Base-by-base conservation (phyloP, 345 rosid genomes). In the Populus tremula region DNA sequence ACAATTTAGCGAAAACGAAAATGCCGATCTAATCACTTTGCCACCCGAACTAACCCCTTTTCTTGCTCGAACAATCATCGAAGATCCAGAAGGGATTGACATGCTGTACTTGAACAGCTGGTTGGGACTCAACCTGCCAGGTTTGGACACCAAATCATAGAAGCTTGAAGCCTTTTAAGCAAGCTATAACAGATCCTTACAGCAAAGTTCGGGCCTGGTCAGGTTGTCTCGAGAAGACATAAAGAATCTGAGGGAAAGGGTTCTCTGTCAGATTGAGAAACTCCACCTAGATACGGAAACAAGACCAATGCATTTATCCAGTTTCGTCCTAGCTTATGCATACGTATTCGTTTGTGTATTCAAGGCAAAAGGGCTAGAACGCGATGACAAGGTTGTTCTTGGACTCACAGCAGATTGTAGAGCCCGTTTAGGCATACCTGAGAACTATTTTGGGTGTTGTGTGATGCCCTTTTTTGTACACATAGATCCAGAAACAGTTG, bases 371-470 rank as follows among this genome's bases (percentile, higher is more conserved):
- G 84, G 77, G 38, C 76, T 69, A 0, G 78, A 75, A 0, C 23
- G 5, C n/a, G 56, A 73, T 5, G 36, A 77, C 54, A 38, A 8
- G 2, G 77, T 88, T 0, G 7, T 18, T 1, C 39, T 74, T 17
- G 77, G 27, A 6, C 71, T 83, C 21, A 14, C 84, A 5, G 78
- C 78, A 18, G 87, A 86, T 66, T 82, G 70, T 31, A 81, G 88
- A 25, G 7, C 27, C 29, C 81, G 84, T 29, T 72, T 85, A 59
- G 72, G 76, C 9, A 31, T 82, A 9, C 84, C 86, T 0, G 17
- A 2, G 11, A 79, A 59, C 1, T 88, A 85, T 39, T 85, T 85
- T 9, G 89, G 91, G 14, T 85, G 77, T 59, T 86, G 82, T 12
- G 68, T 63, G 25, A 49, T 12, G 14, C 0, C 5, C 31, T 12